phyloP scores from a whole-genome alignment of 768 basidiomycete species.

The Trametes sanguinea region DNA sequence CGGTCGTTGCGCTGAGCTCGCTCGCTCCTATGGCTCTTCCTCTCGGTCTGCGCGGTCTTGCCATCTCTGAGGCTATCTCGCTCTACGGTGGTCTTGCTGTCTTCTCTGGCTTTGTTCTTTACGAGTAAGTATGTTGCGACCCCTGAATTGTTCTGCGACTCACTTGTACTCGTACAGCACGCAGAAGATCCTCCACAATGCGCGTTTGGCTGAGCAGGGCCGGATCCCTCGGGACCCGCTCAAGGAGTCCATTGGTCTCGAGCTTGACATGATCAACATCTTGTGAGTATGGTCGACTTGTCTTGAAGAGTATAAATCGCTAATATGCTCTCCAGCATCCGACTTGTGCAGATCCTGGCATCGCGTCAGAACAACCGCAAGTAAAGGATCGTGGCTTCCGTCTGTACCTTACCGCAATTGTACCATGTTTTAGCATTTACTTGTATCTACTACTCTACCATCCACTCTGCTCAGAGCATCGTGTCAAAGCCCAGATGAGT shows the following conservation, averaged over 20 bases:
- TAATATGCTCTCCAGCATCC: constrained; percentile 50
- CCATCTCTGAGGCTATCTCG: constrained; percentile 73
- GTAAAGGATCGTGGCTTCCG: constrained; percentile 23
- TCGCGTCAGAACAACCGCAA: constrained; percentile 65
- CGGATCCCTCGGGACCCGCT: constrained; percentile 70
- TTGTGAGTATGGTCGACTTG: constrained; percentile 52
- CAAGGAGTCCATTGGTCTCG: constrained; percentile 73
- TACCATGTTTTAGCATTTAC: constrained; percentile 2
- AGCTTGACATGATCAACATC: constrained; percentile 89
- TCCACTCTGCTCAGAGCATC: neutral
- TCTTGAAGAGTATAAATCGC: neutral
- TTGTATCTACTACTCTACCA: neutral
- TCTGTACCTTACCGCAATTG: constrained; percentile 6
- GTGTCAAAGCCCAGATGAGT: neutral
- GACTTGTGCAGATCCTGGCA: constrained; percentile 76
- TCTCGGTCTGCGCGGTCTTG: constrained; percentile 74
- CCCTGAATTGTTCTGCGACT: constrained; percentile 7
- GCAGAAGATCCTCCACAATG: constrained; percentile 81
- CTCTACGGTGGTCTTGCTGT: constrained; percentile 89
- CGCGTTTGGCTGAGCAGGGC: constrained; percentile 71
- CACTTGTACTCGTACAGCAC: constrained; percentile 48
- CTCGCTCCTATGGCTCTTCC: constrained; percentile 90
- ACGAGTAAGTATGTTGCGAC: constrained; percentile 55
- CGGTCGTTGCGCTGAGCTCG: constrained; percentile 84
- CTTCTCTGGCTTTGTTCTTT: constrained; percentile 85